Percentiles rank a stretch among this genome's conserved stretches.
phyloP scores from a whole-genome alignment of 441 rosid genomes.

The Mallotus repandus region DNA sequence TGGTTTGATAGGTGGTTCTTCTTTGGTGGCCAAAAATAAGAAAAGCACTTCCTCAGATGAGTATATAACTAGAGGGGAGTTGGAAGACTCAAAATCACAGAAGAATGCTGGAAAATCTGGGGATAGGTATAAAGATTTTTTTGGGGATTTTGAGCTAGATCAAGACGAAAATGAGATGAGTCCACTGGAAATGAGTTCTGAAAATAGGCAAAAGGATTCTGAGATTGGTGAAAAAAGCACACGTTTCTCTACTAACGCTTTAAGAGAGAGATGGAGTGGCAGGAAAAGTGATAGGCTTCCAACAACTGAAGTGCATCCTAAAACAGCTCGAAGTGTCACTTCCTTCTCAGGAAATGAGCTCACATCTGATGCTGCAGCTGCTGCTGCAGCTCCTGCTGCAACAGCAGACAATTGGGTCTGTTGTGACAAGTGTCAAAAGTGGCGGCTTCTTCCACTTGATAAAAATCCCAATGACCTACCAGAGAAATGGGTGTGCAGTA shows the following conservation, averaged over 20 bases:
- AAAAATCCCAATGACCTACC: conserved; percentile 64
- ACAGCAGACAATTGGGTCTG: conserved; percentile 84
- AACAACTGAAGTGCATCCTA: conserved; percentile 32
- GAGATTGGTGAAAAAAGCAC: conserved; percentile 40
- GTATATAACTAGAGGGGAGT: conserved; percentile 42
- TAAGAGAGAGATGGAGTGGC: conserved; percentile 43
- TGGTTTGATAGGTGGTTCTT: conserved; percentile 40
- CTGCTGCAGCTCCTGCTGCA: conserved; percentile 46
- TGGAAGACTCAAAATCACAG: conserved; percentile 41
- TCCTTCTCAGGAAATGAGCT: conserved; percentile 35
- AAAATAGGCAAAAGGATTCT: conserved; percentile 39
- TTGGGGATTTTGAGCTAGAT: conserved; percentile 73
- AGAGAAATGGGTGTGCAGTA: conserved; percentile 92
- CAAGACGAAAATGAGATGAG: conserved; percentile 49
- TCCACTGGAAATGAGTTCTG: conserved; percentile 34
- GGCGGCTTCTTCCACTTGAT: conserved; percentile 93
- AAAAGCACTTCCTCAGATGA: conserved; percentile 41
- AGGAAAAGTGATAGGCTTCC: conserved; percentile 34
- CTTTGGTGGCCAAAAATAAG: conserved; percentile 48
- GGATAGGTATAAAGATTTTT: conserved; percentile 68
- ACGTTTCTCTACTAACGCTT: conserved; percentile 28
- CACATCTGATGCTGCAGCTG: conserved; percentile 46
- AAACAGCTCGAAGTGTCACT: conserved; percentile 31
- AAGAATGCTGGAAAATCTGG: conserved; percentile 50
- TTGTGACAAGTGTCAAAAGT: conserved; percentile 87